Evolutionary conservation across 441 rosid species (phyloP).

Genomic region (Euphorbia celastroides): DNA sequence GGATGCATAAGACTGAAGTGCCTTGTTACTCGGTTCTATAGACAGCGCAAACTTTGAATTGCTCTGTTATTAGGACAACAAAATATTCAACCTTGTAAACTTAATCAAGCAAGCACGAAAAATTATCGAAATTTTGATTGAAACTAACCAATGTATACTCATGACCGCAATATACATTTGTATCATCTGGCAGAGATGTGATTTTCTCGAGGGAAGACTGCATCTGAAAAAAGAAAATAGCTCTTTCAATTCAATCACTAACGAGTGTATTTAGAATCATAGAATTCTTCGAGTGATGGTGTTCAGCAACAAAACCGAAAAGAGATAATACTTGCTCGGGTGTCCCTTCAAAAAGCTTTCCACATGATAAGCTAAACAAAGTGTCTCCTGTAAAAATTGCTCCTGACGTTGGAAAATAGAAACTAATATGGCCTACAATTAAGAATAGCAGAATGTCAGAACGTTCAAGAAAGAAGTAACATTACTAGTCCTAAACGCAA

Average conservation of each 20-base stretch:
- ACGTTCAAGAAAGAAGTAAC: background rate
- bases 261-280: too few species aligned
- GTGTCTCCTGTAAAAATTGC: slow-evolving; percentile 92
- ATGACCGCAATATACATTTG: slow-evolving; percentile 75
- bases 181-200: slow-evolving; percentile 75
- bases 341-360: slow-evolving; percentile 91
- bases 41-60: slow-evolving; percentile 89
- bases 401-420: slow-evolving; percentile 85
- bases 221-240: slow-evolving; percentile 53
- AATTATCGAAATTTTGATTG: slow-evolving; percentile 1
- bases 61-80: slow-evolving; percentile 47
- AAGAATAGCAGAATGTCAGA: slow-evolving; percentile 18
- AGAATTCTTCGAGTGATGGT: too few species aligned
- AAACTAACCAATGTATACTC: slow-evolving; percentile 83
- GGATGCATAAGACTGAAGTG: slow-evolving; percentile 72
- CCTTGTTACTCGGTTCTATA: slow-evolving; percentile 83
- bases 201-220: slow-evolving; percentile 66
- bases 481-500: too few species aligned
- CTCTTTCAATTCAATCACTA: background rate
- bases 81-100: slow-evolving; percentile 1
- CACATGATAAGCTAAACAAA: slow-evolving; percentile 95
- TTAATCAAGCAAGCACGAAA: background rate
- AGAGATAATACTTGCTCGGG: slow-evolving; percentile 63
- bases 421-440: slow-evolving; percentile 84
- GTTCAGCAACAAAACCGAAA: background rate